Percentiles rank a stretch among this genome's conserved stretches.
phyloP scores from a whole-genome alignment of 352 stramenopile genomes.

The Pythium chondricola region DNA sequence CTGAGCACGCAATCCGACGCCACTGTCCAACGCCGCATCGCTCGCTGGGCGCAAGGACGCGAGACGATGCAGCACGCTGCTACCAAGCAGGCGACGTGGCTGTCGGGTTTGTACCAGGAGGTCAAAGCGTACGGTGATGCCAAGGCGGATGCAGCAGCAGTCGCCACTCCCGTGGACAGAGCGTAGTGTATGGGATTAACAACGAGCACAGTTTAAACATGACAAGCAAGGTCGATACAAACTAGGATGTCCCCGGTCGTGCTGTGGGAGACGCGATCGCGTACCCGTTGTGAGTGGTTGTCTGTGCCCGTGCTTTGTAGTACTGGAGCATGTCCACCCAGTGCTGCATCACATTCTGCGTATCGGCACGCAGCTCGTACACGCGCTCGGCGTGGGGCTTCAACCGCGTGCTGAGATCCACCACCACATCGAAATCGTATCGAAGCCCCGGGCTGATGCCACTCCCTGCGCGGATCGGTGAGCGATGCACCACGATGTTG shows the following conservation, averaged over 20 bases:
- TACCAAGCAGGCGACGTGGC: constrained; percentile 50
- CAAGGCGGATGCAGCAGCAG: constrained; percentile 5
- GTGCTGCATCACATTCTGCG: constrained; percentile 45
- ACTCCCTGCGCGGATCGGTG: constrained; percentile 27
- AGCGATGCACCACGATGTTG: constrained; percentile 49
- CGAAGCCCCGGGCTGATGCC: constrained; percentile 24
- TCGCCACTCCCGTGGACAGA: not conserved
- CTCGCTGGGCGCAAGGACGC: constrained; percentile 48
- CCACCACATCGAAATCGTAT: constrained; percentile 66
- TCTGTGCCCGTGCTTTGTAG: constrained; percentile 47
- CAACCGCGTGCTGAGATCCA: constrained; percentile 54
- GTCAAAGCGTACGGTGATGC: constrained; percentile 48
- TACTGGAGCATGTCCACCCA: constrained; percentile 70
- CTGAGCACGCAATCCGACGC: constrained; percentile 1
- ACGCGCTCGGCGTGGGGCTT: constrained; percentile 54
- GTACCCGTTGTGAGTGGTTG: not conserved
- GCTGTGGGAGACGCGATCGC: not conserved
- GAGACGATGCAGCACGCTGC: constrained; percentile 54
- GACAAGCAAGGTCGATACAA: too few relatives aligned
- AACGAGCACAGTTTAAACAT: too few relatives aligned
- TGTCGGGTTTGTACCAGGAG: constrained; percentile 57
- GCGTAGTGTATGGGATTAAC: too few relatives aligned
- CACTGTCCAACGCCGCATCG: constrained; percentile 54
- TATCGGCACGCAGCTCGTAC: constrained; percentile 62
- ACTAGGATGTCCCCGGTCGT: not conserved